Base-by-base conservation (phyloP, 2,329 filamentous ascomycete genomes). In the Fusarium denticulatum region DNA sequence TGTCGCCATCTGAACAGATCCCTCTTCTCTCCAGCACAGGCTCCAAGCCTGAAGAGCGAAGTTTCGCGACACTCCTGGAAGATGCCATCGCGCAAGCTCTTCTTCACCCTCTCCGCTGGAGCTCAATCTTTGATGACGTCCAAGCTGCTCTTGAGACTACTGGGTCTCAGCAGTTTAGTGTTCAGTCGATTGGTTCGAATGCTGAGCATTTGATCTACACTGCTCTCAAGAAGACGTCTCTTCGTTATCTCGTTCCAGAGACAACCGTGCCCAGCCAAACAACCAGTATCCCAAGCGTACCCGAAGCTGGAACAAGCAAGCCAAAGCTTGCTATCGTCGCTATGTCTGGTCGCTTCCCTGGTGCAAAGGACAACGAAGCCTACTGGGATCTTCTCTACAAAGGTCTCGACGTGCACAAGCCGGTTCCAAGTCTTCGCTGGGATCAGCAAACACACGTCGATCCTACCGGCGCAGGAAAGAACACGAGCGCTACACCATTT, bases 321-420 rank as follows among this genome's bases (percentile, higher is more conserved):
- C 67, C 73, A 3, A 76, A 76, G 43, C 71, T 76, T 16, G 90
- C 90, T 60, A 92, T 92, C 60, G 87, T 92, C 50, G 90, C 90
- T 53, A 90, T 91, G 85, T 88, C 91, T 26, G 90, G 90, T 63
- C 86, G 91, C 53, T 92, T 91, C 78, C 91, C 91, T 0, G 79
- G 88, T 58, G 88, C 90, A 66, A 88, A 87, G 10, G 88, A 85
- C 73, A 86, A 87, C 28, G 89, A 92, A 39, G 85, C 86, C 15
- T 88, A 92, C 59, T 92, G 90, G 90, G 88, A 91, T 63, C 82
- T 92, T 5, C 85, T 93, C 18, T 86, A 89, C 77, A 87, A 90
- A 78, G 91, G 91, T 20, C 84, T 92, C 1, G 90, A 93, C 76
- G 90, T 92, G 26, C 89, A 91, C 76, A 84, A 86, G 68, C 85